Evolutionary conservation across 2,329 filamentous ascomycete genomes (phyloP).

Genomic region (Colletotrichum sp.): DNA sequence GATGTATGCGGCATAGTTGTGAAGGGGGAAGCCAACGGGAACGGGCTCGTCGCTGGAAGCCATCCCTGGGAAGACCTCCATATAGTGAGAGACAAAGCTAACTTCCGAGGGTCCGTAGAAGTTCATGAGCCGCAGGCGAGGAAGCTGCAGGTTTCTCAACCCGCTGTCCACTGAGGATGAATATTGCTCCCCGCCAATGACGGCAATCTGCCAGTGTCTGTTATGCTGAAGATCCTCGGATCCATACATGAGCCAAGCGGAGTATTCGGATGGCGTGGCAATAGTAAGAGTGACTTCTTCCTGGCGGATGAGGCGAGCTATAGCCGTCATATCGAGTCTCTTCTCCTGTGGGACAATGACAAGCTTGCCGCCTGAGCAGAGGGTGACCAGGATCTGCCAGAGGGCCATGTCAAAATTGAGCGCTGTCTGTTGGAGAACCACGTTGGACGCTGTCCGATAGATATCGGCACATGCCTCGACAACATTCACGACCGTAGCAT

Average conservation of each 20-base stretch:
- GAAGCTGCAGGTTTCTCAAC: conserved; percentile 1
- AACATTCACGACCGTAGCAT: conserved; percentile 31
- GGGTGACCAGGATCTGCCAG: conserved; percentile 36
- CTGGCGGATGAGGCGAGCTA: conserved; percentile 38
- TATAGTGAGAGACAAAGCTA: conserved; percentile 10
- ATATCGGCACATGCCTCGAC: conserved; percentile 18
- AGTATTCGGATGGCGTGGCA: conserved; percentile 46
- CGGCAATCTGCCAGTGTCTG: conserved; percentile 22
- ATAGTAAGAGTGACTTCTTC: conserved; percentile 39
- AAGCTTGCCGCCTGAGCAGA: conserved; percentile 39
- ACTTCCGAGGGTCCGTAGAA: conserved; percentile 36
- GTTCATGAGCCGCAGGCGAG: conserved; percentile 20
- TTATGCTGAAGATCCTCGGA: not conserved
- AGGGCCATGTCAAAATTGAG: conserved; percentile 46
- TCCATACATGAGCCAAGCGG: conserved; percentile 29
- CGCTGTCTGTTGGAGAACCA: conserved; percentile 42
- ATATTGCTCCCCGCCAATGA: conserved; percentile 24
- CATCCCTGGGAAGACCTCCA: conserved; percentile 14
- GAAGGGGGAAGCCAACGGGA: conserved; percentile 22
- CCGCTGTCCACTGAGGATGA: not conserved
- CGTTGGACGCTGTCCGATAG: conserved; percentile 25
- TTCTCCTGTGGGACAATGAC: conserved; percentile 32
- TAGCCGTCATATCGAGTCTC: conserved; percentile 35
- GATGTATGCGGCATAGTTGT: conserved; percentile 44
- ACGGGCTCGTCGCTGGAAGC: conserved; percentile 14